phyloP scores from a whole-genome alignment of 306 rosid genomes.

The Gastrolobium villosum region DNA sequence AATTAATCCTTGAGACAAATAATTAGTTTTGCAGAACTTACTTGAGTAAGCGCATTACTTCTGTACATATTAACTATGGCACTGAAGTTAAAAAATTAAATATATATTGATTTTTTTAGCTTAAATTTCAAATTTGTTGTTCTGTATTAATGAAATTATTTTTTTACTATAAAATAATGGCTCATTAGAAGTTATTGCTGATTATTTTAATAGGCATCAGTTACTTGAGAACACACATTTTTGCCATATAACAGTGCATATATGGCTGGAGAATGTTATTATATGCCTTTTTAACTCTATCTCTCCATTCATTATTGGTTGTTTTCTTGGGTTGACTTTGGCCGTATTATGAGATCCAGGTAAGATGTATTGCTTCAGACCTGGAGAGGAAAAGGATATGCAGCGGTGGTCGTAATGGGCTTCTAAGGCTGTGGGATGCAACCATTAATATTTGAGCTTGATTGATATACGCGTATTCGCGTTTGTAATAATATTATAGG shows the following conservation, averaged over 20 bases:
- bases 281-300: constrained; percentile 24
- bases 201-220: constrained; percentile 33
- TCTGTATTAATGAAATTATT: constrained; percentile 16
- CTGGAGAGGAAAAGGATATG: constrained; percentile 97
- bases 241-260: constrained; percentile 17
- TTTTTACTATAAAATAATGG: constrained; percentile 3
- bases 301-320: constrained; percentile 28
- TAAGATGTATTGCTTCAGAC: constrained; percentile 85
- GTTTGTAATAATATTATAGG: constrained; percentile 36
- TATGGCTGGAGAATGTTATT: constrained; percentile 23
- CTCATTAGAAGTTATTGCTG: background rate
- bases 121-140: constrained; percentile 1
- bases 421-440: constrained; percentile 98
- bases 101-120: constrained; percentile 25
- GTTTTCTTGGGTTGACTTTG: constrained; percentile 44
- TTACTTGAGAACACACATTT: constrained; percentile 11
- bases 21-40: constrained; percentile 1
- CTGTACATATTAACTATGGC: background rate
- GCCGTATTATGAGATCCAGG: constrained; percentile 60
- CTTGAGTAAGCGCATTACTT: background rate
- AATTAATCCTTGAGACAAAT: constrained; percentile 16
- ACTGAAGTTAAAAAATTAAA: constrained; percentile 29
- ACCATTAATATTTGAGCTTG: constrained; percentile 80
- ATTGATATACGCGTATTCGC: constrained; percentile 24
- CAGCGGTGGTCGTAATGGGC: constrained; percentile 97